A percentile compares a stretch with the other conserved stretches of the same genome.
Evolutionary conservation across 2,329 filamentous ascomycete species (phyloP).

Genomic region (Fusarium marasasianum): DNA sequence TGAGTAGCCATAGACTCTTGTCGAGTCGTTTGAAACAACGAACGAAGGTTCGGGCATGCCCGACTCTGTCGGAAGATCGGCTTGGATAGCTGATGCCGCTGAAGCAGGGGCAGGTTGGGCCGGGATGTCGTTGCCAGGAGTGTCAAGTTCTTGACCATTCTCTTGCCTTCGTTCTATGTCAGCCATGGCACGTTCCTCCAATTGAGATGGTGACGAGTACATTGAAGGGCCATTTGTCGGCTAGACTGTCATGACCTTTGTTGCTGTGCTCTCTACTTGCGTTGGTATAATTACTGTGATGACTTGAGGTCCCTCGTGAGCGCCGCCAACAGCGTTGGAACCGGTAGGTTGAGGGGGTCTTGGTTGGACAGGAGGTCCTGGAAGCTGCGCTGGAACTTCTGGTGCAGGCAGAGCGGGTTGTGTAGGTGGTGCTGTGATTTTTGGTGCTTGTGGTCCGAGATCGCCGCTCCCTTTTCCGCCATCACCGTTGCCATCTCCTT

Average conservation of each 20-base stretch:
- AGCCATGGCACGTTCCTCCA: not conserved
- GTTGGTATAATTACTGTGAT: constrained; percentile 41
- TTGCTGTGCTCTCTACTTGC: constrained; percentile 30
- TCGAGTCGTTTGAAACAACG: constrained; percentile 1
- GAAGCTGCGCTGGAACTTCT: not conserved
- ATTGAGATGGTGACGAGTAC: not conserved
- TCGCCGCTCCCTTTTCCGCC: not conserved
- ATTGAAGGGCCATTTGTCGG: constrained; percentile 17
- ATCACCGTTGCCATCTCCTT: not conserved
- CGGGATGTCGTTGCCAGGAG: not conserved
- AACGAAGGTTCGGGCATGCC: not conserved
- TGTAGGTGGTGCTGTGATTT: not conserved
- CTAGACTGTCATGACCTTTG: constrained; percentile 26
- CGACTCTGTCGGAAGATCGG: not conserved
- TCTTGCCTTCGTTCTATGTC: constrained; percentile 1
- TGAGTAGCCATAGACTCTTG: not conserved
- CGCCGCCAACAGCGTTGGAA: not conserved
- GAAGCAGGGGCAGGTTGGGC: not conserved
- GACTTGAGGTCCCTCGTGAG: constrained; percentile 15
- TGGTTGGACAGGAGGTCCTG: not conserved
- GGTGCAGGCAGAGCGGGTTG: not conserved
- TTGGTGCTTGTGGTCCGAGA: not conserved
- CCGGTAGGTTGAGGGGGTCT: not conserved
- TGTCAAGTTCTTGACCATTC: not conserved
- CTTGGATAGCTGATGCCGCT: not conserved